Conservation (phyloP, 2,329 filamentous ascomycete genomes). For the Cladosporium colombiae region DNA sequence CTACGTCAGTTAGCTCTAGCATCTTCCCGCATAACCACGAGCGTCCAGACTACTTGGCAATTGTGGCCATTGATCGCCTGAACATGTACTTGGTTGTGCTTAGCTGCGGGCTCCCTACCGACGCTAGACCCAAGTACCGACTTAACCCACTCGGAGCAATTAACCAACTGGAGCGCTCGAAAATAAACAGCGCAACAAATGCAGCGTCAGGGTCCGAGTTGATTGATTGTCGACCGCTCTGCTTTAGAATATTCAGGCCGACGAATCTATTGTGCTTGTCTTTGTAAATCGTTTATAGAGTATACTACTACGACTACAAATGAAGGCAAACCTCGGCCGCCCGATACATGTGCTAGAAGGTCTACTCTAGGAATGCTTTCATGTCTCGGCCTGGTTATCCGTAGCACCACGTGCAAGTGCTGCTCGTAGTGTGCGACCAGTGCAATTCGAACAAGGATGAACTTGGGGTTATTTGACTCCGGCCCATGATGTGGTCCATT, state of each 20-base stretch:
- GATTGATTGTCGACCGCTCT: background rate
- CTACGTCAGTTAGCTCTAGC: background rate
- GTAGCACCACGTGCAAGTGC: background rate
- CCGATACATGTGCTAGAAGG: background rate
- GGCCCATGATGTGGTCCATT: background rate
- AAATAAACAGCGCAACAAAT: background rate
- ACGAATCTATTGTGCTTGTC: too few relatives aligned
- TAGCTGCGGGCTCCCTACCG: background rate
- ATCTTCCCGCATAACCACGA: background rate
- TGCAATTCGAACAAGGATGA: background rate
- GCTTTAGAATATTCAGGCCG: background rate
- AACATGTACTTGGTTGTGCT: background rate
- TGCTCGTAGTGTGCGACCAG: background rate
- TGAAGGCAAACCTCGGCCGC: background rate
- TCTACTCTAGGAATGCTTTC: background rate
- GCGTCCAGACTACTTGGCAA: background rate
- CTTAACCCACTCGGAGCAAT: background rate
- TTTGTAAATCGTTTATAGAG: too few relatives aligned
- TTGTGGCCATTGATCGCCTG: background rate
- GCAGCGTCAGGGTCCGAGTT: background rate
- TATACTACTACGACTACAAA: background rate
- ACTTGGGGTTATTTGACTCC: background rate
- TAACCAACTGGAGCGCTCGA: too few relatives aligned
- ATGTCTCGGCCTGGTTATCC: background rate
- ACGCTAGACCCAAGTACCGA: background rate